These are phyloP conservation scores for Ophiostoma triangulosporum DNA, from an alignment of 2,329 filamentous ascomycete genomes.

Conservation along the genomic window DNA sequence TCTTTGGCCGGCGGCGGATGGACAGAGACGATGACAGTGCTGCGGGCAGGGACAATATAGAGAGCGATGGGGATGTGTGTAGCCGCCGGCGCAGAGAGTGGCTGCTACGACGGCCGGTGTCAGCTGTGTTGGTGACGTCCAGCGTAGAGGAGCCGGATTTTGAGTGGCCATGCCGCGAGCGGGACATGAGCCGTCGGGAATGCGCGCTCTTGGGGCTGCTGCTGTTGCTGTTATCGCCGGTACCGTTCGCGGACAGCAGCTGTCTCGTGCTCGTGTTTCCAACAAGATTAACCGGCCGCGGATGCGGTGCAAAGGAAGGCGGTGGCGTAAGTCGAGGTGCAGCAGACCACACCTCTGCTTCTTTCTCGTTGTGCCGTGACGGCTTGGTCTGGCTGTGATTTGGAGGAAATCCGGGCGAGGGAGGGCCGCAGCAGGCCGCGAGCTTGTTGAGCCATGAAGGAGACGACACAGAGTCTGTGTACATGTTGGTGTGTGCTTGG, in stretches of 20 bases:
- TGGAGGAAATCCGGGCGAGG: constrained; percentile 4
- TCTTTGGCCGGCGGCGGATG: constrained; percentile 34
- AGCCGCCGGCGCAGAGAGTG: constrained; percentile 34
- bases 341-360: constrained; percentile 17
- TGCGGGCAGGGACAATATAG: constrained; percentile 5
- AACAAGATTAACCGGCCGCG: background rate
- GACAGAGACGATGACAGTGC: constrained; percentile 20
- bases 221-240: background rate
- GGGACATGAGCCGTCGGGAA: background rate
- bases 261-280: background rate
- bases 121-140: background rate
- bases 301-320: constrained; percentile 14
- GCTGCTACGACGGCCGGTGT: constrained; percentile 18
- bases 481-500: constrained; percentile 19
- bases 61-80: constrained; percentile 23
- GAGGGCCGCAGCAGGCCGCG: constrained; percentile 30
- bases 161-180: constrained; percentile 2
- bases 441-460: constrained; percentile 34
- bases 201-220: background rate
- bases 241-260: background rate
- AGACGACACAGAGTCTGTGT: constrained; percentile 24
- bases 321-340: constrained; percentile 21
- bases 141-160: constrained; percentile 21
- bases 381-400: background rate
- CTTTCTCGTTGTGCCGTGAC: constrained; percentile 8